Evolutionary conservation across 2,329 filamentous ascomycete genomes (phyloP), one percentile per base, ranked within the genome.

Genomic region (Arthroderma sp.): DNA sequence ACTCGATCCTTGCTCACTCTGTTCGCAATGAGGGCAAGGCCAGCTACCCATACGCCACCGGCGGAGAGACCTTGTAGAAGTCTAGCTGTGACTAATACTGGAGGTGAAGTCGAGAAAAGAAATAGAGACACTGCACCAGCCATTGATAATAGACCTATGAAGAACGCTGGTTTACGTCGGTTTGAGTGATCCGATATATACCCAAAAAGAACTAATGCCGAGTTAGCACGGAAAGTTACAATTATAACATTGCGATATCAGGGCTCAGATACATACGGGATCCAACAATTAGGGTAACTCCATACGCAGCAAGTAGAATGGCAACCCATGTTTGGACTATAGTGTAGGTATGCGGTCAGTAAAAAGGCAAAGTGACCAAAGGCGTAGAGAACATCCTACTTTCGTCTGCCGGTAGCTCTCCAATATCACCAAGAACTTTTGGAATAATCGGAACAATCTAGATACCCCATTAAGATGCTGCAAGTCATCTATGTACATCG

Each of bases 41-140:
- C 80, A 28, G 81, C 77, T 0, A 78, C 82, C 81, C 81, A 84
- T 0, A 85, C 80, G 5, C 81, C 76, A 0, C 77, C 79, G 1
- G 74, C 79, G 33, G 78, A 80, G 13, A 81, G 66, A 0, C 81
- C 81, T 63, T 85, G 82, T 3, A 83, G 66, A 0, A 79, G 66
- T 17, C 81, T 73, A 8, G 80, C 81, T 51, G 79, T 61, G 0
- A 76, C 68, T 11, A 84, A 65, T 1, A 77, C 70, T 1, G 72
- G 62, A 2, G 82, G 63, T 15, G 68, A 77, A 3, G 68, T 66
- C 0, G 79, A 80, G 1, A 80, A 43, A 17, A 78, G 79, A 11
- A 84, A 73, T 59, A 84, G 68, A 2, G 79, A 62, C 0, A 81
- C 84, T 1, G 79, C 78, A 0, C 75, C 69, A 0, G 79, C 66